Evolutionary conservation across 768 basidiomycete genomes (phyloP).

Genomic region (Neoboletus subvelutipes): DNA sequence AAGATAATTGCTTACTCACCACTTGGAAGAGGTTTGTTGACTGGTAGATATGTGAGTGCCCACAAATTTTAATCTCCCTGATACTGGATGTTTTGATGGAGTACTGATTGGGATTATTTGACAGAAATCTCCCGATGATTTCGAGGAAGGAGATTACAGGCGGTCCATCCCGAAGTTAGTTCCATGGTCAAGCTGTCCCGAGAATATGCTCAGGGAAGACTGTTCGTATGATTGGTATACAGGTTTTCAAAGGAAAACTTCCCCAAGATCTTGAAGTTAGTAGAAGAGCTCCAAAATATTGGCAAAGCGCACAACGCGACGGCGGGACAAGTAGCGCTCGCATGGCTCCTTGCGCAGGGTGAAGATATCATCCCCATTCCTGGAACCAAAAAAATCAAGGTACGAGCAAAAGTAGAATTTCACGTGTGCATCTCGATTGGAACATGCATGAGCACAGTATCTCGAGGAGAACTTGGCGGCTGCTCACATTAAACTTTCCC

Average conservation of each 20-base stretch:
- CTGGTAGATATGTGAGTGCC: conserved; percentile 40
- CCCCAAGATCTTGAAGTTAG: conserved; percentile 41
- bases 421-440: background rate
- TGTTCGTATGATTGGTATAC: background rate
- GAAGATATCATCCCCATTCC: conserved; percentile 41
- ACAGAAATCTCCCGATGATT: conserved; percentile 36
- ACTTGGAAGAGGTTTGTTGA: conserved; percentile 52
- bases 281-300: conserved; percentile 32
- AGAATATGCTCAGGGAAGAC: background rate
- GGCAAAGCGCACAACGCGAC: conserved; percentile 36
- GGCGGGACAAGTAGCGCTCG: conserved; percentile 40
- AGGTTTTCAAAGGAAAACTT: conserved; percentile 44
- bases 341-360: conserved; percentile 42
- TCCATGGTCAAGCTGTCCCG: conserved; percentile 16
- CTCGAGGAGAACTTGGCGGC: too few species aligned
- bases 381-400: conserved; percentile 38
- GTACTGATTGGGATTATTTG: background rate
- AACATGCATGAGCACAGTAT: background rate
- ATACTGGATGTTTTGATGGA: too few species aligned
- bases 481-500: too few species aligned
- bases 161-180: conserved; percentile 22
- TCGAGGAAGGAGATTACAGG: conserved; percentile 30
- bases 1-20: conserved; percentile 52
- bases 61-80: background rate
- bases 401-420: background rate